These are phyloP conservation scores for Scleromitrula shiraiana DNA, from an alignment of 2,329 filamentous ascomycete genomes.

Conservation along the genomic window DNA sequence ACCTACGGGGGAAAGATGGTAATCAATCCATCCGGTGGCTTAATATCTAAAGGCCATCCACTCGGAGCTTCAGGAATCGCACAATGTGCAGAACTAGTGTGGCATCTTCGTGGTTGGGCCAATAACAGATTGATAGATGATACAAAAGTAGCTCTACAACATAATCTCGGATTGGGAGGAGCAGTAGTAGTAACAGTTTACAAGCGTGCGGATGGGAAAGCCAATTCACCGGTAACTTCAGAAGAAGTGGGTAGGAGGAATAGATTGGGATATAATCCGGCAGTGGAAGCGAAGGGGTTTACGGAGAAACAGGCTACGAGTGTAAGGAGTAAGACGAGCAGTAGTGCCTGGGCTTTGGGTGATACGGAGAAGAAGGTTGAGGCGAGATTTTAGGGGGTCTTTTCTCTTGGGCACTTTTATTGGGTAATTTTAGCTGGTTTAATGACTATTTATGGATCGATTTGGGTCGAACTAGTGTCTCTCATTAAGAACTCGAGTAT, in stretches of 20 bases:
- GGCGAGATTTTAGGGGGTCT: slow-evolving; percentile 54
- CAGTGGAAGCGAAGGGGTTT: slow-evolving; percentile 81
- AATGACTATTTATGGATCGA: too few relatives aligned
- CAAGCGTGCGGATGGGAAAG: slow-evolving; percentile 68
- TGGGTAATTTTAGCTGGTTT: too few relatives aligned
- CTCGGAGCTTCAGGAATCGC: slow-evolving; percentile 91
- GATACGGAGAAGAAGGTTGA: slow-evolving; percentile 69
- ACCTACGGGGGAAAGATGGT: slow-evolving; percentile 74
- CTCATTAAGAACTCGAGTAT: too few relatives aligned
- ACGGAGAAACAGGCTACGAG: slow-evolving; percentile 65
- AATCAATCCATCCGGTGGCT: slow-evolving; percentile 86
- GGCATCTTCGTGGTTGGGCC: slow-evolving; percentile 93
- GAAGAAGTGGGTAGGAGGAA: slow-evolving; percentile 57
- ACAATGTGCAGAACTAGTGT: slow-evolving; percentile 89
- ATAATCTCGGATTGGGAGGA: slow-evolving; percentile 87
- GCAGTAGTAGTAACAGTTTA: slow-evolving; percentile 89
- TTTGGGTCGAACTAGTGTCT: too few relatives aligned
- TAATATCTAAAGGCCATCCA: slow-evolving; percentile 94
- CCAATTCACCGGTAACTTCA: slow-evolving; percentile 54
- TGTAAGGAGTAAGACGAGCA: slow-evolving; percentile 59
- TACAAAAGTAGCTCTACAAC: slow-evolving; percentile 72
- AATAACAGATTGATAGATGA: slow-evolving; percentile 70
- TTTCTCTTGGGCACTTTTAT: too few relatives aligned
- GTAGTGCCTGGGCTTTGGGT: slow-evolving; percentile 68
- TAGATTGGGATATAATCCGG: slow-evolving; percentile 82